Evolutionary conservation across 257 asterid genomes (phyloP), one percentile per base, ranked within the genome.

Genomic region (Hygrophila difformis): DNA sequence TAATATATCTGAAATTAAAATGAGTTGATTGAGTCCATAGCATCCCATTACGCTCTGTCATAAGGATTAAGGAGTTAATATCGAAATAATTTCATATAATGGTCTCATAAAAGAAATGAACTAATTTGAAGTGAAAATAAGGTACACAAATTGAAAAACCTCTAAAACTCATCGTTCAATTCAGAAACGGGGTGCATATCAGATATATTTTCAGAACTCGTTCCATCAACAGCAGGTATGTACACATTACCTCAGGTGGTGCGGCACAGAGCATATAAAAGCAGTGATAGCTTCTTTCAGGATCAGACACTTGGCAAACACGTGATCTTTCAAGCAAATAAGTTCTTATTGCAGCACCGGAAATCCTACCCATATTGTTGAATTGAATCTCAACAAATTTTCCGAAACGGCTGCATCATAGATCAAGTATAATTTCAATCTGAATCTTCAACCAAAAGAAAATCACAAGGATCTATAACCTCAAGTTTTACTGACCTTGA

Each of bases 221-320:
- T 8, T 26, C 4, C 31, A 3, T 8, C 31, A 26, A 8, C 31
- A 26, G 4, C 37, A 9, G 10, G 37, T 10, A 55, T 16, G 14
- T 46, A 47, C 2, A 38, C 33, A 14, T 11, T 72, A 82, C 96
- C 94, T 80, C 76, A 16, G 62, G 55, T 59, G 97, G 94, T 48
- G 97, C 97, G 75, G 91, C 75, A 77, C 97, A 87, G 53, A 87
- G 81, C 94, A 87, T 75, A 60, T 87, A 87, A 65, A 87, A 87
- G 63, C 97, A 87, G 47, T 87, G 97, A 65, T 87, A 87, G 70
- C 80, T 87, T 64, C 97, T 83, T 69, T 87, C 97, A 44, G 94
- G 94, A 65, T 87, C 93, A 23, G 94, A 83, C 51, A 80, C 73
- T 71, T 83, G 97, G 59, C 91, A 80, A 53, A 87, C 97, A 28